These are phyloP conservation scores for Lactifluus volemus DNA, from an alignment of 768 basidiomycete species.

Conservation along the genomic window DNA sequence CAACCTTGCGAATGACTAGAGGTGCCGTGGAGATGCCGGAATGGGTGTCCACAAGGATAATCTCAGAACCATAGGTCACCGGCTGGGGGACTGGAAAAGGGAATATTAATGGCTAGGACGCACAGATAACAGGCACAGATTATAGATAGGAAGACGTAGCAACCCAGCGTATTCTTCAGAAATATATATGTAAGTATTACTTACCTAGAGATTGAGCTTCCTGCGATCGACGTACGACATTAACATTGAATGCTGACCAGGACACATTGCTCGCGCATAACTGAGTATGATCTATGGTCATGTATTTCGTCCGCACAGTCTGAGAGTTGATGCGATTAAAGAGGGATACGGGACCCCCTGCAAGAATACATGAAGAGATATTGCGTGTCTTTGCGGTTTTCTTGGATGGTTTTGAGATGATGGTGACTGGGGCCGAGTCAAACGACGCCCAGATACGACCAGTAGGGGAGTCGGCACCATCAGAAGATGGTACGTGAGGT, in stretches of 20 bases:
- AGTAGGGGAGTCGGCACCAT: conserved; percentile 28
- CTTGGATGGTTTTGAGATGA: conserved; percentile 96
- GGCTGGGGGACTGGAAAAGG: conserved; percentile 56
- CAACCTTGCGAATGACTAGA: conserved; percentile 84
- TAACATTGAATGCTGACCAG: conserved; percentile 94
- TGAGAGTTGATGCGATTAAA: conserved; percentile 97
- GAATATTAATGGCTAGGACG: neutral
- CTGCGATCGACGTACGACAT: conserved; percentile 69
- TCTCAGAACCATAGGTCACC: conserved; percentile 87
- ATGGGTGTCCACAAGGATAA: conserved; percentile 75
- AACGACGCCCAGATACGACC: conserved; percentile 87
- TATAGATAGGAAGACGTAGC: conserved; percentile 5
- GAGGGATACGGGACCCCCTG: conserved; percentile 81
- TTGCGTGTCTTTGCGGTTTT: conserved; percentile 94
- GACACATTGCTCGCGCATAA: conserved; percentile 83
- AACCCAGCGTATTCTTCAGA: neutral
- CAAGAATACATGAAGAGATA: conserved; percentile 83
- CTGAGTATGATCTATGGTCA: conserved; percentile 81
- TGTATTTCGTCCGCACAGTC: conserved; percentile 94
- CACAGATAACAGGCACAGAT: conserved; percentile 7
- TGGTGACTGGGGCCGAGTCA: conserved; percentile 85
- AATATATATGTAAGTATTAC: conserved; percentile 39
- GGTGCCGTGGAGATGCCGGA: conserved; percentile 83
- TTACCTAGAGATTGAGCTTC: conserved; percentile 57
- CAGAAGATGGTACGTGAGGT: conserved; percentile 34